These are phyloP conservation scores for Paraleonurus japonicus DNA, from an alignment of 257 asterid genomes.

Conservation along the genomic window DNA sequence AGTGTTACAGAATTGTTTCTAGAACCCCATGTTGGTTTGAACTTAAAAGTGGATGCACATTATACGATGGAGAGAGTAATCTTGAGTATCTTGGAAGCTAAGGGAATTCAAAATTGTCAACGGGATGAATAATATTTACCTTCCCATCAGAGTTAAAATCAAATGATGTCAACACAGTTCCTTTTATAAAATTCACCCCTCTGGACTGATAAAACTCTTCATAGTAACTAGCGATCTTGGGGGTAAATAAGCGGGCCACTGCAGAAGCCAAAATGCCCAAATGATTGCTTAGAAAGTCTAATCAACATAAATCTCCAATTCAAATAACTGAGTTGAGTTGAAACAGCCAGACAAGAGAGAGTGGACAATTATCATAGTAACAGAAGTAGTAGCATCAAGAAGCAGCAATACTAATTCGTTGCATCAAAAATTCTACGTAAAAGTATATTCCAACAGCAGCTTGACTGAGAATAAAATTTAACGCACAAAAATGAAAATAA, in stretches of 20 bases:
- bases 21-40: not conserved
- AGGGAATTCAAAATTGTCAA: not conserved
- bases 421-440: not conserved
- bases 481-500: not conserved
- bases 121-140: slow-evolving; percentile 42
- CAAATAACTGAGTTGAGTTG: not conserved
- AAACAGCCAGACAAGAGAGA: slow-evolving; percentile 13
- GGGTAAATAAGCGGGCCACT: slow-evolving; percentile 94
- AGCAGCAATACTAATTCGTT: too few species aligned
- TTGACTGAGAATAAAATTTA: not conserved
- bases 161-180: slow-evolving; percentile 85
- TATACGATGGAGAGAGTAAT: not conserved
- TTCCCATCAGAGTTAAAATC: slow-evolving; percentile 72
- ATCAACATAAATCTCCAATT: slow-evolving; percentile 18
- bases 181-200: slow-evolving; percentile 91
- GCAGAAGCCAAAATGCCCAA: slow-evolving; percentile 30
- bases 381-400: not conserved
- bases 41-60: slow-evolving; percentile 5
- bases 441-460: not conserved
- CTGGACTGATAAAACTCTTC: slow-evolving; percentile 89
- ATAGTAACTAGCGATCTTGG: slow-evolving; percentile 78
- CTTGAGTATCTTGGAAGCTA: not conserved
- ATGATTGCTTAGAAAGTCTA: slow-evolving; percentile 5
- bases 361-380: not conserved
- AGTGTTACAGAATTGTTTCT: slow-evolving; percentile 6